Evolutionary conservation across 2,329 filamentous ascomycete species (phyloP).

Genomic region (Madurella mycetomatis): DNA sequence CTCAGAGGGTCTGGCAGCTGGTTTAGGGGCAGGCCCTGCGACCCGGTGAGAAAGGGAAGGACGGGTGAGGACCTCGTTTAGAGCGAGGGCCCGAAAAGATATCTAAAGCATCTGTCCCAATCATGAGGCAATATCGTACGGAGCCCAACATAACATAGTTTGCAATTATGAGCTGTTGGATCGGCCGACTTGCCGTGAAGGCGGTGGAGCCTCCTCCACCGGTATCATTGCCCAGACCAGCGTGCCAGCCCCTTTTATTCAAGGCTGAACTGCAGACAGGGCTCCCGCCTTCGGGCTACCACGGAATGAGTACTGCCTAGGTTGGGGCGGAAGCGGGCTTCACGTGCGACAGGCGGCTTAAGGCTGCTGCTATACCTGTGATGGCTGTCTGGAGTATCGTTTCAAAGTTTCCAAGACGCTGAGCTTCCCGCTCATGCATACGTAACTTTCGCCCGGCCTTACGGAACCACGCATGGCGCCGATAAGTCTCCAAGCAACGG

Average conservation of each 20-base stretch:
- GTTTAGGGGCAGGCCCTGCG: too few relatives aligned
- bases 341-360: neutral
- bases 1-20: too few relatives aligned
- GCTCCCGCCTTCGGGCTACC: neutral
- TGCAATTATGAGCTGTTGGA: conserved; percentile 6
- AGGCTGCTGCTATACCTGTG: conserved; percentile 14
- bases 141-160: neutral
- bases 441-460: conserved; percentile 14
- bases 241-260: conserved; percentile 6
- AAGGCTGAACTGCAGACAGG: neutral
- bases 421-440: conserved; percentile 11
- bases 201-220: conserved; percentile 12
- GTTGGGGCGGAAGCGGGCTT: neutral
- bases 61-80: too few relatives aligned
- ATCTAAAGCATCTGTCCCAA: too few relatives aligned
- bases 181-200: conserved; percentile 5
- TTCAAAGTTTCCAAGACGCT: conserved; percentile 16
- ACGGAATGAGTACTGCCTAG: neutral
- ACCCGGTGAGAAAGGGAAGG: too few relatives aligned
- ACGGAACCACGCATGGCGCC: neutral
- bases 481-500: conserved; percentile 1
- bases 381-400: conserved; percentile 19
- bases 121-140: too few relatives aligned
- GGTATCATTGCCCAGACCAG: conserved; percentile 5
- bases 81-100: too few relatives aligned